Evolutionary conservation across 441 rosid genomes (phyloP).

Genomic region (Caryocar brasiliense): DNA sequence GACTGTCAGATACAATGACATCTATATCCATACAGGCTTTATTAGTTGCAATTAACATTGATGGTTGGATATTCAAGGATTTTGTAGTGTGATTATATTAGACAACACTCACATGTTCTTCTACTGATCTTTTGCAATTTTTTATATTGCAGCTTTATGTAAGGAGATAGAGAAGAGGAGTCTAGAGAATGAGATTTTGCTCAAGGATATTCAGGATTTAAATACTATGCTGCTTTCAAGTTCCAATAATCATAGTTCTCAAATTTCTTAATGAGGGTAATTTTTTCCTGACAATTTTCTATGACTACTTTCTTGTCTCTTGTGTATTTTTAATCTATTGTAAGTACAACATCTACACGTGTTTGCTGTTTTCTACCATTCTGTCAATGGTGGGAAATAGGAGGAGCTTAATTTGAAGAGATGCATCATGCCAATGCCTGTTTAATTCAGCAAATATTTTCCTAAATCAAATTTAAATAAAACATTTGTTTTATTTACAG

Average conservation of each 20-base stretch:
- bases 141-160: constrained; percentile 28
- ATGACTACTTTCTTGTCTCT: not conserved
- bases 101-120: too few relatives aligned
- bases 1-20: too few relatives aligned
- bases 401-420: too few relatives aligned
- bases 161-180: constrained; percentile 28
- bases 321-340: not conserved
- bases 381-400: not conserved
- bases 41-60: too few relatives aligned
- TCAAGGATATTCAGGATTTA: constrained; percentile 32
- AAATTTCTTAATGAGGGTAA: not conserved
- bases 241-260: constrained; percentile 5
- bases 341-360: not conserved
- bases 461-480: too few relatives aligned
- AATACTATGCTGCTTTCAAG: constrained; percentile 19
- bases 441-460: too few relatives aligned
- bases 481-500: too few relatives aligned
- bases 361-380: not conserved
- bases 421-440: too few relatives aligned
- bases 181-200: constrained; percentile 34
- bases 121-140: not conserved
- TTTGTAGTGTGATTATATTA: too few relatives aligned
- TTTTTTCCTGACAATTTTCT: not conserved
- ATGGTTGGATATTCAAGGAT: too few relatives aligned
- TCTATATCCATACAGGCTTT: too few relatives aligned